Evolutionary conservation across 495 filamentous ascomycete species (phyloP).

Genomic region (Aspergillus diversus): DNA sequence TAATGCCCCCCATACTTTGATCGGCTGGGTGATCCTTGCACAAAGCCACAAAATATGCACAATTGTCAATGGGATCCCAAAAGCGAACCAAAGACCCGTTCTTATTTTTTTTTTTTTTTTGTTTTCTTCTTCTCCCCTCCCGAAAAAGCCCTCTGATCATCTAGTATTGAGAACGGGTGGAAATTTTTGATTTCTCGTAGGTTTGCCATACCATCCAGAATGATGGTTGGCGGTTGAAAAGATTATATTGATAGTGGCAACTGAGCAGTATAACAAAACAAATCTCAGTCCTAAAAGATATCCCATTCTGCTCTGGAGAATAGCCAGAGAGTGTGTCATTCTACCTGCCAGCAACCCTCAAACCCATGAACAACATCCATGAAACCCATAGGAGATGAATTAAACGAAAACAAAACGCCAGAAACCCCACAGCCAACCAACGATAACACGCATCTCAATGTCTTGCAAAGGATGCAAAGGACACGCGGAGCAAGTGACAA

Average conservation of each 20-base stretch:
- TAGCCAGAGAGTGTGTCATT: conserved; percentile 25
- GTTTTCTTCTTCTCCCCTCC: too few relatives aligned
- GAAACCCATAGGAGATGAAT: conserved; percentile 35
- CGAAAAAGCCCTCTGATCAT: too few relatives aligned
- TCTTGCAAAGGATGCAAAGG: conserved; percentile 34
- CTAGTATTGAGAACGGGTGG: background rate
- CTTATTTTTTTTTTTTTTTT: too few relatives aligned
- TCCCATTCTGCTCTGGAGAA: conserved; percentile 29
- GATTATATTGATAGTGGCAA: conserved; percentile 32
- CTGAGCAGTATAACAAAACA: conserved; percentile 24
- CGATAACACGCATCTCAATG: conserved; percentile 44
- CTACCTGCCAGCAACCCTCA: conserved; percentile 32
- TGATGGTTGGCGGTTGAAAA: conserved; percentile 26
- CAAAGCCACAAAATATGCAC: background rate
- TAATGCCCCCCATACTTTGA: background rate
- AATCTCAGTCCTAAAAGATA: conserved; percentile 27
- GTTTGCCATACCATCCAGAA: conserved; percentile 26
- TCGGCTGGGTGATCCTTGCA: background rate
- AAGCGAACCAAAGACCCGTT: too few relatives aligned
- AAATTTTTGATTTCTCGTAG: conserved; percentile 16
- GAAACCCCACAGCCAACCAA: conserved; percentile 51
- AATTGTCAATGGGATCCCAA: too few relatives aligned
- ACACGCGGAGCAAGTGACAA: conserved; percentile 40
- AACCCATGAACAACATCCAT: conserved; percentile 35
- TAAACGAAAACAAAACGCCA: conserved; percentile 42